Evolutionary conservation across 495 filamentous ascomycete genomes (phyloP), one percentile per base, ranked within the genome.

Genomic region (Annulohypoxylon maeteangense): DNA sequence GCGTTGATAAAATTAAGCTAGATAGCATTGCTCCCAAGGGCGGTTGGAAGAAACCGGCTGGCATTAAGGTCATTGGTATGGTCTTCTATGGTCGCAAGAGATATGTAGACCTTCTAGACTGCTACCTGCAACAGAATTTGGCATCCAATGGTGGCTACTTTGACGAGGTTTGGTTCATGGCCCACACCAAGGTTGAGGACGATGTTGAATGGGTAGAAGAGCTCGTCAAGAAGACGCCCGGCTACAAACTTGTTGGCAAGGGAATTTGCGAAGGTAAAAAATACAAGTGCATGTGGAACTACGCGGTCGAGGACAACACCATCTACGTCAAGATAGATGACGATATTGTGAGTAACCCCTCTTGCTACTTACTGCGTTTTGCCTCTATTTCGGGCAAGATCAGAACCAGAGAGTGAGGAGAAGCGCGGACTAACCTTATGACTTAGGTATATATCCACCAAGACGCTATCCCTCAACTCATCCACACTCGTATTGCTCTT

Each of bases 321-420:
- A 81, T 88, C 60, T 87, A 86, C 59, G 81, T 88, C 45, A 85
- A 85, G 70, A 86, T 88, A 58, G 86, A 88, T 63, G 86, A 87
- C 7, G 86, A 88, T 58, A 79, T 85, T 54, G 81, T 78, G 59
- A 78, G 76, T 74, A 32, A 7, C 47, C 44, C 3, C 14, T 36
- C 7, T 27, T 38, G 10, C 25, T 18, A 4, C 8, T 16, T 45
- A 7, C 38, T 34, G 10, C 16, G 18, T 22, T 36, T 18, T 5
- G 59, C 14, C 14, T n/a, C 14, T 42, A 16, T 12, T 25, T 42
- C n/a, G 31, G 42, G 44, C 48, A 34, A 55, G 23, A 51, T 18
- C 12, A 22, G 10, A 25, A 20, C n/a, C 20, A 5, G 34, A 54
- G 14, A 29, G 0, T 12, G 12, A 27, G 36, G 48, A 12, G 16